Conservation (phyloP, 2,329 filamentous ascomycete genomes). For the Microsporum audouinii region DNA sequence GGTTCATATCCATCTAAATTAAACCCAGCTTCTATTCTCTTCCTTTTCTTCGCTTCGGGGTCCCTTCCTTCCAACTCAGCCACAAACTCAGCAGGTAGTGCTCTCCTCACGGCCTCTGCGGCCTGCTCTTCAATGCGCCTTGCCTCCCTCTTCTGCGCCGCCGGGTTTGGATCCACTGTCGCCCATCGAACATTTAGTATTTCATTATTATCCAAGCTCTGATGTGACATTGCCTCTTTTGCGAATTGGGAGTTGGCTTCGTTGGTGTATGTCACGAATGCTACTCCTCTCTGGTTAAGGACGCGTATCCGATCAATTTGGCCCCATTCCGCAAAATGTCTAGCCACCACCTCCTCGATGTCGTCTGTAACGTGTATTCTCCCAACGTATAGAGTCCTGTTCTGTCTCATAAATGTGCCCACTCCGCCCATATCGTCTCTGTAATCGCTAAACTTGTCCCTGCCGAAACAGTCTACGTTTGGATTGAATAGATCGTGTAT, state of each 20-base stretch:
- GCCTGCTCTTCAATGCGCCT: slow-evolving; percentile 87
- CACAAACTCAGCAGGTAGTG: slow-evolving; percentile 79
- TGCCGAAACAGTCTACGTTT: slow-evolving; percentile 88
- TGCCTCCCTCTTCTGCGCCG: slow-evolving; percentile 85
- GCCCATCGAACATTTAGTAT: slow-evolving; percentile 95
- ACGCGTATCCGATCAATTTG: slow-evolving; percentile 81
- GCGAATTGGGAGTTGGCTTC: slow-evolving; percentile 84
- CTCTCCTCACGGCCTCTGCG: slow-evolving; percentile 79
- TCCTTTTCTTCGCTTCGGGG: slow-evolving; percentile 72
- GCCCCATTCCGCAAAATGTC: slow-evolving; percentile 96
- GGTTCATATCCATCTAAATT: slow-evolving; percentile 86
- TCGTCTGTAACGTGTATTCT: slow-evolving; percentile 92
- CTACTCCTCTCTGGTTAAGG: slow-evolving; percentile 77
- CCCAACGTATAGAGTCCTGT: slow-evolving; percentile 86
- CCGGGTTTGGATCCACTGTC: slow-evolving; percentile 88
- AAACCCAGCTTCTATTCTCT: slow-evolving; percentile 81
- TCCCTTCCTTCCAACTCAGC: slow-evolving; percentile 89
- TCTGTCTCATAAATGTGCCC: slow-evolving; percentile 84
- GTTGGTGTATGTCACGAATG: slow-evolving; percentile 88
- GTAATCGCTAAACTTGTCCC: slow-evolving; percentile 88
- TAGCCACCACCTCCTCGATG: slow-evolving; percentile 87
- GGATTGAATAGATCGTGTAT: slow-evolving; percentile 85
- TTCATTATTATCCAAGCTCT: slow-evolving; percentile 81
- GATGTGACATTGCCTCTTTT: slow-evolving; percentile 92
- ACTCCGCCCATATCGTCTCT: slow-evolving; percentile 97